Evolutionary conservation across 2,329 filamentous ascomycete genomes (phyloP), one percentile per base, ranked within the genome.

Genomic region (Colletotrichum cuscutae): DNA sequence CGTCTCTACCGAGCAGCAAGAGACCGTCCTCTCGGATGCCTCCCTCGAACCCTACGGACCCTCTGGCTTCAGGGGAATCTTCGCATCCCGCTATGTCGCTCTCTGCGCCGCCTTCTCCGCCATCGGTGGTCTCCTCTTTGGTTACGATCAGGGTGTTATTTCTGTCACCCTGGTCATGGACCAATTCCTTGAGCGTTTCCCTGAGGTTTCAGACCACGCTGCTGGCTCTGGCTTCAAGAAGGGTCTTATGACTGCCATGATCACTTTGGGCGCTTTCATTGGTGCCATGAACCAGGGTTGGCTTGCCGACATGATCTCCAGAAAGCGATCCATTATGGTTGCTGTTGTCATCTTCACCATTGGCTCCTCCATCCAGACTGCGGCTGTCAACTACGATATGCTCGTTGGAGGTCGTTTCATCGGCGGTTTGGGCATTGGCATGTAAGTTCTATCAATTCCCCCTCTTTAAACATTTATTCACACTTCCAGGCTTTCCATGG

Each of bases 241-340:
- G 54, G 70, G 70, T n/a, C 60, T 72, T 5, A 77, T 82, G 76
- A 82, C 80, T 2, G 77, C 82, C 4, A 85, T 88, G 76, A 83
- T 90, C 30, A 86, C 89, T 77, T 82, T 91, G 3, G 89, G 89
- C 57, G 89, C 88, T 56, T 72, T 72, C 35, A 64, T 72, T 89
- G 89, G 89, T 37, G 84, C 85, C 4, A 78, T 91, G 37, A 85
- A 86, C 76, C 86, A 84, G 35, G 88, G 88, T 0, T 87, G 87
- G 75, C 71, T 81, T 61, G 80, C 81, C 42, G 76, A 82, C 70
- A 76, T 59, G 30, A 70, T 80, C 57, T 79, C 80, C 13, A 77
- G 81, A 15, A 80, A 80, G 66, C 66, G 73, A 12, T 74, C 78
- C 54, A 81, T 82, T 68, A 78, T 81, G 65, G 35, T 75, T n/a